Conservation (phyloP, 106 monocot genomes). For the Hemerocallis citrina region DNA sequence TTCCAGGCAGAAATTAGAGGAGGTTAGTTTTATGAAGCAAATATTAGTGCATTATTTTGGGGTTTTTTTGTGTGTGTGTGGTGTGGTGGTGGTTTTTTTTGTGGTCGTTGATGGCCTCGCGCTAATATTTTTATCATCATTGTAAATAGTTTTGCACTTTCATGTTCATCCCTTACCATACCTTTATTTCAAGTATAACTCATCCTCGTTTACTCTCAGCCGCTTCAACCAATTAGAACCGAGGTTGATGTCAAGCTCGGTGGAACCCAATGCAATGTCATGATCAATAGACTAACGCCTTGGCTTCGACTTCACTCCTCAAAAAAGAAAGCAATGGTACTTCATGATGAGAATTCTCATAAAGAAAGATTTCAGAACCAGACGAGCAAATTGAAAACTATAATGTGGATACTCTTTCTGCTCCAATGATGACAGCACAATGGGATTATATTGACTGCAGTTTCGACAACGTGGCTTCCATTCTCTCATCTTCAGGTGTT, state of each 20-base stretch:
- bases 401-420: constrained; percentile 84
- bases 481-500: no score
- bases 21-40: constrained; percentile 33
- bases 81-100: no score
- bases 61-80: no score
- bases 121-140: no score
- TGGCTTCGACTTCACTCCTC: constrained; percentile 43
- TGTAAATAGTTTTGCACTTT: no score
- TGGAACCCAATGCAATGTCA: constrained; percentile 70
- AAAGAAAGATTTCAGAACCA: constrained; percentile 19
- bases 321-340: constrained; percentile 53
- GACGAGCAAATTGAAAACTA: constrained; percentile 24
- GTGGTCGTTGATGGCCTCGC: no score
- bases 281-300: constrained; percentile 60
- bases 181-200: no score
- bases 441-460: no score
- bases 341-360: constrained; percentile 27
- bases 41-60: no score
- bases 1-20: constrained; percentile 54
- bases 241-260: constrained; percentile 93
- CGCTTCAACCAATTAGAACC: constrained; percentile 46
- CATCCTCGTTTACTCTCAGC: constrained; percentile 55
- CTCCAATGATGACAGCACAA: constrained; percentile 81
- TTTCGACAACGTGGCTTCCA: no score
- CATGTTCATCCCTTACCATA: no score